phyloP scores from a whole-genome alignment of 169 alveolate genomes.

The Eimeria praecox region DNA sequence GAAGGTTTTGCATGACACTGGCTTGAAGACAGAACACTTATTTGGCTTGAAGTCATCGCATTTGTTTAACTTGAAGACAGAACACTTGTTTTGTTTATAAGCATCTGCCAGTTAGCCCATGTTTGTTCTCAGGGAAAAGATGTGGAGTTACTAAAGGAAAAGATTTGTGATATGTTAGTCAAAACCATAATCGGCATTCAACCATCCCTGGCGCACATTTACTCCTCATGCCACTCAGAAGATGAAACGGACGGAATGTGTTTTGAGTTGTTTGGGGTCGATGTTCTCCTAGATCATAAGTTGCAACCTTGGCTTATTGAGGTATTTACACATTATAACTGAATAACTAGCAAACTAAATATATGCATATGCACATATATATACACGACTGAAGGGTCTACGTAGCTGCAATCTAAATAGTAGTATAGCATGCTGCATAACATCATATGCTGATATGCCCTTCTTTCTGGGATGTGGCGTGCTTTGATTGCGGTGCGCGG shows the following conservation, averaged over 20 bases:
- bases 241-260: slow-evolving; percentile 91
- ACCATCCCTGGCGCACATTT: slow-evolving; percentile 91
- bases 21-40: too few relatives aligned
- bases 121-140: slow-evolving; percentile 81
- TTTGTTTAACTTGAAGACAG: neutral
- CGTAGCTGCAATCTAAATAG: too few relatives aligned
- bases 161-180: slow-evolving; percentile 89
- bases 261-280: slow-evolving; percentile 93
- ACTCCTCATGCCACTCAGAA: slow-evolving; percentile 90
- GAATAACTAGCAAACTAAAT: too few relatives aligned
- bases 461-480: too few relatives aligned
- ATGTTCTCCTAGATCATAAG: slow-evolving; percentile 87
- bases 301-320: slow-evolving; percentile 91
- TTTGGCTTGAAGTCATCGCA: neutral
- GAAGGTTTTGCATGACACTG: too few relatives aligned
- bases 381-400: too few relatives aligned
- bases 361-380: neutral
- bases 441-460: too few relatives aligned
- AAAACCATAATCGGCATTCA: slow-evolving; percentile 91
- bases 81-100: too few relatives aligned
- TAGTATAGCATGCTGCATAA: neutral
- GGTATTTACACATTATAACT: slow-evolving; percentile 33
- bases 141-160: slow-evolving; percentile 84
- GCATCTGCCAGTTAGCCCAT: neutral
- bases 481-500: too few relatives aligned